A percentile compares a stretch with the other conserved stretches of the same genome.
Conservation (phyloP, 805 yeast genomes). For the Ogataea haglerorum region DNA sequence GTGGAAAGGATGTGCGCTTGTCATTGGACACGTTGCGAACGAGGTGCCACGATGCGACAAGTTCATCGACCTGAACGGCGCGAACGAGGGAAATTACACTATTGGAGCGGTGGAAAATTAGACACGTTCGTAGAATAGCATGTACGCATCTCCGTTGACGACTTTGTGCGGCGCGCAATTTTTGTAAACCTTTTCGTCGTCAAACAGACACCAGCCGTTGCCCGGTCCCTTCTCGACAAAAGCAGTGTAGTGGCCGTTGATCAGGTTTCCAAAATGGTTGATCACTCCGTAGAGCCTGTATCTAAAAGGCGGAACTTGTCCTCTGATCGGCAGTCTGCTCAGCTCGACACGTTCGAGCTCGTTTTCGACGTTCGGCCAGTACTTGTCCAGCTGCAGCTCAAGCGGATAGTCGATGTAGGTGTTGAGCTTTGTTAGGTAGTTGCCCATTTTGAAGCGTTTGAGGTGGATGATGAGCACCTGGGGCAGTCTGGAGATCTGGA, state of each 20-base stretch:
- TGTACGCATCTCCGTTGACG: conserved; percentile 74
- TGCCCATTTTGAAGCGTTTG: conserved; percentile 68
- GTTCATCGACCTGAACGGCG: conserved; percentile 37
- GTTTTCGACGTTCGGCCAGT: conserved; percentile 58
- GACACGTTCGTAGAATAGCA: conserved; percentile 65
- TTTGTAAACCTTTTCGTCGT: conserved; percentile 66
- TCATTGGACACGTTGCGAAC: conserved; percentile 78
- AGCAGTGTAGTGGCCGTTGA: conserved; percentile 88
- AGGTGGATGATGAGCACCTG: conserved; percentile 76
- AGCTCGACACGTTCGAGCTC: conserved; percentile 43
- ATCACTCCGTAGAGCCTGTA: conserved; percentile 79
- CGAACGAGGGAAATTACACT: conserved; percentile 30
- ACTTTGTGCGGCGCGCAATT: conserved; percentile 51
- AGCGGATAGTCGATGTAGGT: conserved; percentile 68
- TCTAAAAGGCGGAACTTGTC: conserved; percentile 76
- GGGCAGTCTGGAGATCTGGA: conserved; percentile 76
- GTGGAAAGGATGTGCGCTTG: conserved; percentile 68
- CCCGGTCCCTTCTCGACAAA: conserved; percentile 61
- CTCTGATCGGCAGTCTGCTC: conserved; percentile 56
- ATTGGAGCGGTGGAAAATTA: conserved; percentile 24
- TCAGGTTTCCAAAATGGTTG: conserved; percentile 76
- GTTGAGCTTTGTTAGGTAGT: conserved; percentile 54
- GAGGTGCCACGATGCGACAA: conserved; percentile 76
- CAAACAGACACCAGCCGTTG: conserved; percentile 77
- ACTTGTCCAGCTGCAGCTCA: conserved; percentile 50